Percentiles rank a stretch among this genome's conserved stretches.
These are phyloP conservation scores for Vairimorpha necatrix DNA, from an alignment of 371 early-diverging fungal genomes.

Conservation along the genomic window DNA sequence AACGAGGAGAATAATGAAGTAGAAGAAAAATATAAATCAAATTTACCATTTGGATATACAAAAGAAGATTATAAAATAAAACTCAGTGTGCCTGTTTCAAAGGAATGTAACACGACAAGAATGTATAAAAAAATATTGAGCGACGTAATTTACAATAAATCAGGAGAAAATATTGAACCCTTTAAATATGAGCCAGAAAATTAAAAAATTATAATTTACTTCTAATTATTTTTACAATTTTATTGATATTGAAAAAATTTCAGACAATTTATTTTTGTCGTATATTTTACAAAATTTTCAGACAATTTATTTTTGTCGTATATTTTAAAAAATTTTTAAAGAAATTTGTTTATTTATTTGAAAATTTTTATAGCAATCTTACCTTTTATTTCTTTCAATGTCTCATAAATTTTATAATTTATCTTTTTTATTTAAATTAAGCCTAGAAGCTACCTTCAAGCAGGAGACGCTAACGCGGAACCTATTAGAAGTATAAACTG, in stretches of 20 bases:
- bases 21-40: constrained; percentile 51
- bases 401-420: not conserved
- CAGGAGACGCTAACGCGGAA: no score
- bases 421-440: no score
- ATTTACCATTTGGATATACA: constrained; percentile 54
- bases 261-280: not conserved
- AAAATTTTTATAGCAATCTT: no score
- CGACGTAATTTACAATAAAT: not conserved
- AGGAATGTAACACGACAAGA: constrained; percentile 36
- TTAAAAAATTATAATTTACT: constrained; percentile 6
- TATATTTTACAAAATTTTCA: not conserved
- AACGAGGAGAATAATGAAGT: constrained; percentile 50
- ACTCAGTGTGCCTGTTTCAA: constrained; percentile 30
- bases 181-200: constrained; percentile 28
- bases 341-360: no score
- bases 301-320: no score
- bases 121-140: constrained; percentile 35
- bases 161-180: constrained; percentile 18
- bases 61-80: constrained; percentile 43
- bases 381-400: not conserved
- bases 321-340: no score
- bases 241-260: not conserved
- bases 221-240: not conserved
- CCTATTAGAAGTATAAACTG: no score
- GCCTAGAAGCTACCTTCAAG: no score